Conservation (phyloP, 257 asterid genomes). For the Solanum chaucha region DNA sequence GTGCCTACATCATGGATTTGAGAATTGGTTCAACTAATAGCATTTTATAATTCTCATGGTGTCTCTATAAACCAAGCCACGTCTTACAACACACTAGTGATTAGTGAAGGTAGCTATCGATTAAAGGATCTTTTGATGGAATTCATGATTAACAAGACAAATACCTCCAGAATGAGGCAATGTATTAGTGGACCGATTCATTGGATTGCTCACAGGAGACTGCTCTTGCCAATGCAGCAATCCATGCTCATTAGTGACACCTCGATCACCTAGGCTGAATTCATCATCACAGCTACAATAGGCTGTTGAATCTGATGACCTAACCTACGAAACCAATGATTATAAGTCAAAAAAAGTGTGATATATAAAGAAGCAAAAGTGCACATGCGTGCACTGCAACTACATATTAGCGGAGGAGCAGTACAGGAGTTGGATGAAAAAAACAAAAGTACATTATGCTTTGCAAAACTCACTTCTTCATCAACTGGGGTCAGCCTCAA, state of each 20-base stretch:
- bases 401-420: background rate
- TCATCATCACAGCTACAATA: conserved; percentile 71
- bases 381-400: background rate
- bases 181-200: conserved; percentile 17
- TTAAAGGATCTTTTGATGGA: background rate
- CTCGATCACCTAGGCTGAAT: conserved; percentile 33
- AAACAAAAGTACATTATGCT: background rate
- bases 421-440: background rate
- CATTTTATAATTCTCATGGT: background rate
- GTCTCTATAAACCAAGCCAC: background rate
- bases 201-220: conserved; percentile 8
- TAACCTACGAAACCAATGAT: conserved; percentile 33
- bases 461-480: conserved; percentile 58
- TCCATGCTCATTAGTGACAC: conserved; percentile 27
- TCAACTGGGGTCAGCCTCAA: conserved; percentile 34
- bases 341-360: conserved; percentile 1
- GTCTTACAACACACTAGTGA: background rate
- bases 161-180: conserved; percentile 37
- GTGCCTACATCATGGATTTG: background rate
- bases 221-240: conserved; percentile 14
- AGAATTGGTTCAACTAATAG: background rate
- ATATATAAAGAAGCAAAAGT: background rate
- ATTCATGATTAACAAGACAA: background rate
- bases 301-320: conserved; percentile 43
- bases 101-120: background rate